Evolutionary conservation across 768 basidiomycete genomes (phyloP).

Genomic region (Cystobasidium ongulense): DNA sequence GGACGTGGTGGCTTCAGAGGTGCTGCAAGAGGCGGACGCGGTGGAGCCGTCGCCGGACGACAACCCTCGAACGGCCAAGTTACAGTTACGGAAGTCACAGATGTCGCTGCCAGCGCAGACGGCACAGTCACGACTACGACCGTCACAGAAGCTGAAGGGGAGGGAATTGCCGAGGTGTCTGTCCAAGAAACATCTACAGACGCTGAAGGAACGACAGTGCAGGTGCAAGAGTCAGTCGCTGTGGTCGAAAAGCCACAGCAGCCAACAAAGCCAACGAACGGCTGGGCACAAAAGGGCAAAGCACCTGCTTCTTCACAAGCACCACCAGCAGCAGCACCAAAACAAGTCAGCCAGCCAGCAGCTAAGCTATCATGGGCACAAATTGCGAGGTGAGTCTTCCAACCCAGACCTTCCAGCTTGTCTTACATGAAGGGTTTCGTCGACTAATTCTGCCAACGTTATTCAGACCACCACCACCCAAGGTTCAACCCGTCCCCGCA

Average conservation of each 20-base stretch:
- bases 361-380: slow-evolving; percentile 5
- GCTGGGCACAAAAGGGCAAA: background rate
- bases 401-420: background rate
- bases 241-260: background rate
- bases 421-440: background rate
- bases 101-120: background rate
- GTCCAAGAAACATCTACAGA: slow-evolving; percentile 2
- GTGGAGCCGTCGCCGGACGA: background rate
- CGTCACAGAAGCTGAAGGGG: background rate
- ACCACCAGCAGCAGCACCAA: background rate
- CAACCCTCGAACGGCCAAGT: background rate
- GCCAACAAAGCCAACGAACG: background rate
- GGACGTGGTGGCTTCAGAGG: slow-evolving; percentile 16
- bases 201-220: slow-evolving; percentile 3
- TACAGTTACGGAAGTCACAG: background rate
- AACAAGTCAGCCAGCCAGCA: background rate
- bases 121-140: background rate
- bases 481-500: background rate
- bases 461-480: background rate
- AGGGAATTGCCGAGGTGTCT: background rate
- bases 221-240: background rate
- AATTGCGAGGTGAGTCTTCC: background rate
- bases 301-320: background rate
- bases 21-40: background rate
- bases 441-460: background rate